Conservation (phyloP, 108 stramenopile species). For the Pseudonitzschia multistriata region DNA sequence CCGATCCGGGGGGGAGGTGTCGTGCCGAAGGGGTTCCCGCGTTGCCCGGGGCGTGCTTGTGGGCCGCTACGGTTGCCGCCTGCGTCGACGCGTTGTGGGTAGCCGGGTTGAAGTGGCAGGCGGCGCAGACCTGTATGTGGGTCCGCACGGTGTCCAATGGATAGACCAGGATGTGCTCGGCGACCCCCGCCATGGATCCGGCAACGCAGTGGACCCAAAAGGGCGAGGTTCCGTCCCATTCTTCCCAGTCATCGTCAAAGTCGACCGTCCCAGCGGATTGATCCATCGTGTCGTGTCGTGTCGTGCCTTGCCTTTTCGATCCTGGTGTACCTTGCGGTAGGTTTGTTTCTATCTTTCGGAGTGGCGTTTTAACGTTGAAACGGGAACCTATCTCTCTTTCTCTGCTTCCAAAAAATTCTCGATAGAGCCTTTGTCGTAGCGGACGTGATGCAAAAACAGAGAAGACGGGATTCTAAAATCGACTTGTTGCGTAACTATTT, state of each 20-base stretch:
- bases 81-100: slow-evolving; percentile 4
- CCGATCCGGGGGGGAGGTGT: background rate
- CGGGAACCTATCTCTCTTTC: too few species aligned
- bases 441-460: too few species aligned
- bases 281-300: background rate
- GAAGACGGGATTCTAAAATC: too few species aligned
- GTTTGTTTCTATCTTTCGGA: too few species aligned
- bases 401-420: too few species aligned
- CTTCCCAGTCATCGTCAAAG: slow-evolving; percentile 91
- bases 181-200: slow-evolving; percentile 93
- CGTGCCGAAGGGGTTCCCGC: background rate
- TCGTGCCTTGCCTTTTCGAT: background rate
- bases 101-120: slow-evolving; percentile 34
- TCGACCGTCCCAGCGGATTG: background rate
- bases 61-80: background rate
- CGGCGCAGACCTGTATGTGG: slow-evolving; percentile 87
- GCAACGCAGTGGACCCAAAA: slow-evolving; percentile 94
- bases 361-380: too few species aligned
- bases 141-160: slow-evolving; percentile 98
- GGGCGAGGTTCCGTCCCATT: slow-evolving; percentile 90
- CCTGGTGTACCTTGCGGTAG: too few species aligned
- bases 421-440: too few species aligned
- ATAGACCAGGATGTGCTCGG: slow-evolving; percentile 92
- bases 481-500: too few species aligned
- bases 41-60: background rate